Percentiles rank a stretch among this genome's conserved stretches.
phyloP scores from a whole-genome alignment of 2,329 filamentous ascomycete species.

The Fusarium sublunatum region DNA sequence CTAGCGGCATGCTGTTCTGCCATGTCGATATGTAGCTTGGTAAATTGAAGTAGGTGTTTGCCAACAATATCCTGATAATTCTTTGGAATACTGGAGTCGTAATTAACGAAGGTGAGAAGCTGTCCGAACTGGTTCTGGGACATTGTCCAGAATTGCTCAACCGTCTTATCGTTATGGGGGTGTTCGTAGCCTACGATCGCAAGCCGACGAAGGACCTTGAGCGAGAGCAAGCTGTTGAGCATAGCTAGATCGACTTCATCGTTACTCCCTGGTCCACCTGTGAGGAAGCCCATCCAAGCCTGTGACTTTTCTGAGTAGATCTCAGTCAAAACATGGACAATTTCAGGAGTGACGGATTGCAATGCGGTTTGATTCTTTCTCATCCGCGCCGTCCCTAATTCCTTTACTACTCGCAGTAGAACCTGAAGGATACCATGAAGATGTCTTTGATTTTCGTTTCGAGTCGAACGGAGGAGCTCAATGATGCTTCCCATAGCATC shows the following conservation, averaged over 20 bases:
- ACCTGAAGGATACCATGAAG: slow-evolving; percentile 80
- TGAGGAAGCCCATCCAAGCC: slow-evolving; percentile 73
- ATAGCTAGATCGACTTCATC: slow-evolving; percentile 71
- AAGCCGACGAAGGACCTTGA: slow-evolving; percentile 84
- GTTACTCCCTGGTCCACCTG: slow-evolving; percentile 67
- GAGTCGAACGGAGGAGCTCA: slow-evolving; percentile 66
- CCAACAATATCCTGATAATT: slow-evolving; percentile 73
- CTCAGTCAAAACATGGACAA: slow-evolving; percentile 80
- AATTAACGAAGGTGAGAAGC: slow-evolving; percentile 73
- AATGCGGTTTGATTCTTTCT: slow-evolving; percentile 79
- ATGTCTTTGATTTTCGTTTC: slow-evolving; percentile 69
- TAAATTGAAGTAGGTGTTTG: slow-evolving; percentile 88
- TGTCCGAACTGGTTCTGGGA: slow-evolving; percentile 82
- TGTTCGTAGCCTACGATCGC: slow-evolving; percentile 85
- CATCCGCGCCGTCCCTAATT: slow-evolving; percentile 83
- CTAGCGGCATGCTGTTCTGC: slow-evolving; percentile 81
- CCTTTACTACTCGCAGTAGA: slow-evolving; percentile 88
- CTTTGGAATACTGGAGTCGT: slow-evolving; percentile 64
- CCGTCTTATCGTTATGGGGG: slow-evolving; percentile 80
- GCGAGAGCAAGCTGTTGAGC: slow-evolving; percentile 79
- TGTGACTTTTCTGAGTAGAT: slow-evolving; percentile 82
- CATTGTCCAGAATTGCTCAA: slow-evolving; percentile 82
- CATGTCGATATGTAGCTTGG: slow-evolving; percentile 92
- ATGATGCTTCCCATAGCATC: slow-evolving; percentile 71
- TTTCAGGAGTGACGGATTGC: slow-evolving; percentile 81